phyloP scores from a whole-genome alignment of 768 basidiomycete species.

The Postia placenta region DNA sequence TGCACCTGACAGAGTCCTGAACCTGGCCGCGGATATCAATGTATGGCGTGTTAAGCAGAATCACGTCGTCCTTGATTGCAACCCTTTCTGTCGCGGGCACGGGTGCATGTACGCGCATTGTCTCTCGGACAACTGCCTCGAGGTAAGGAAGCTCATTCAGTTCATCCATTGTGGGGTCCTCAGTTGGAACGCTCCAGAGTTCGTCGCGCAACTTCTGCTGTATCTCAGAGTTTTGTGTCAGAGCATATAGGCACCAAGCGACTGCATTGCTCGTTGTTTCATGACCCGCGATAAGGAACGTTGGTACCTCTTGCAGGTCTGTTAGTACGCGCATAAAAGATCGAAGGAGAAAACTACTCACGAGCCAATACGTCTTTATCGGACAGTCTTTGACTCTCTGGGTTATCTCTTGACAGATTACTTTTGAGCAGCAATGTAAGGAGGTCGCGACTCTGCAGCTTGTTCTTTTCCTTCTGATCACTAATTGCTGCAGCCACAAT shows the following conservation, averaged over 20 bases:
- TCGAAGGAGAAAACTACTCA: constrained; percentile 25
- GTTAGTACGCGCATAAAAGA: background rate
- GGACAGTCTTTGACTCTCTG: constrained; percentile 44
- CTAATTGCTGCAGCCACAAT: constrained; percentile 21
- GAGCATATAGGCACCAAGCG: constrained; percentile 30
- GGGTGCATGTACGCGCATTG: constrained; percentile 48
- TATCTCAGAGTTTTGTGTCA: constrained; percentile 28
- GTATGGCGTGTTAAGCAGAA: constrained; percentile 39
- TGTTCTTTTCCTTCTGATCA: constrained; percentile 18
- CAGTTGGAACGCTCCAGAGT: constrained; percentile 32
- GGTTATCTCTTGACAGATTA: constrained; percentile 56
- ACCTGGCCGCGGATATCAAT: constrained; percentile 9
- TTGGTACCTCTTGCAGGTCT: constrained; percentile 13
- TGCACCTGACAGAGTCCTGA: background rate
- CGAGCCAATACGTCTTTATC: constrained; percentile 57
- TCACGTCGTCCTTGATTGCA: constrained; percentile 36
- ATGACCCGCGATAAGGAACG: constrained; percentile 27
- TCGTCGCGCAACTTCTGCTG: constrained; percentile 34
- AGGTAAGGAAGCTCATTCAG: constrained; percentile 61
- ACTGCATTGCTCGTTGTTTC: constrained; percentile 33
- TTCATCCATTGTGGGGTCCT: too few relatives aligned
- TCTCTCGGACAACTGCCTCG: constrained; percentile 56
- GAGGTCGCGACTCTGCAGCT: constrained; percentile 41
- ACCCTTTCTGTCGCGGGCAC: constrained; percentile 45
- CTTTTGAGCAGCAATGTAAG: constrained; percentile 54